phyloP scores from a whole-genome alignment of 2,329 filamentous ascomycete species.

The Penicillium fuscoglaucum region DNA sequence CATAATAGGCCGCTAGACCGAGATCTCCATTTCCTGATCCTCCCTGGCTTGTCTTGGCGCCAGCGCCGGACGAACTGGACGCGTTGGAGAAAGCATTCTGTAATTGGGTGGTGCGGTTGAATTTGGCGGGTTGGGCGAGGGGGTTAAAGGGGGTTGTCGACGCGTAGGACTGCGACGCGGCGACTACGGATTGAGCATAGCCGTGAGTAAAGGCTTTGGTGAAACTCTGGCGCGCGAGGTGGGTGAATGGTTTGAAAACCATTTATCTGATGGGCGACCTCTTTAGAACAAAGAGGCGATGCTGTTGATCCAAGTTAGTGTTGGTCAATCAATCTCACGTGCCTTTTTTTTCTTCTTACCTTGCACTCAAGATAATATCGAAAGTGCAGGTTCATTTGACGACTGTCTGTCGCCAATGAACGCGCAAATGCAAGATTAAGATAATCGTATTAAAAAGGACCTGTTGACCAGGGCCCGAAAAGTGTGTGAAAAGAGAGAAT shows the following conservation, averaged over 20 bases:
- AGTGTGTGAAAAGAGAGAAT: neutral
- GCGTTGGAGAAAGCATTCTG: conserved; percentile 71
- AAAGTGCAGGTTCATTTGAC: conserved; percentile 99
- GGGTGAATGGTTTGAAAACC: conserved; percentile 68
- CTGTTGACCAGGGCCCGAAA: conserved; percentile 5
- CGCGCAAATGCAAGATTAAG: conserved; percentile 58
- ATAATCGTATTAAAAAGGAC: conserved; percentile 11
- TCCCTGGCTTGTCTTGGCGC: conserved; percentile 59
- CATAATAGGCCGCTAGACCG: conserved; percentile 85
- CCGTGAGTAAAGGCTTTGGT: conserved; percentile 96
- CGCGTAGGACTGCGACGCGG: conserved; percentile 85
- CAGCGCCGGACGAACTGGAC: conserved; percentile 52
- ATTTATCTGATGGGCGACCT: conserved; percentile 78
- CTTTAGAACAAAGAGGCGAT: conserved; percentile 64
- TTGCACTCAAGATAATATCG: conserved; percentile 59
- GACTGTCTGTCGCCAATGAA: conserved; percentile 80
- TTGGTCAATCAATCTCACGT: neutral
- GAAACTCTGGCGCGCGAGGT: conserved; percentile 96
- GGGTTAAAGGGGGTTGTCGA: conserved; percentile 60
- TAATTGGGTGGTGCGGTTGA: conserved; percentile 62
- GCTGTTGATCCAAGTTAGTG: conserved; percentile 27
- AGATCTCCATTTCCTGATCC: conserved; percentile 58
- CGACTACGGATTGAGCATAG: conserved; percentile 96
- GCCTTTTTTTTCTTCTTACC: conserved; percentile 52
- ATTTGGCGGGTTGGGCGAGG: conserved; percentile 54